Evolutionary conservation across 192 early-diverging fungal species (phyloP).

Genomic region (Anaeromyces robustus): DNA sequence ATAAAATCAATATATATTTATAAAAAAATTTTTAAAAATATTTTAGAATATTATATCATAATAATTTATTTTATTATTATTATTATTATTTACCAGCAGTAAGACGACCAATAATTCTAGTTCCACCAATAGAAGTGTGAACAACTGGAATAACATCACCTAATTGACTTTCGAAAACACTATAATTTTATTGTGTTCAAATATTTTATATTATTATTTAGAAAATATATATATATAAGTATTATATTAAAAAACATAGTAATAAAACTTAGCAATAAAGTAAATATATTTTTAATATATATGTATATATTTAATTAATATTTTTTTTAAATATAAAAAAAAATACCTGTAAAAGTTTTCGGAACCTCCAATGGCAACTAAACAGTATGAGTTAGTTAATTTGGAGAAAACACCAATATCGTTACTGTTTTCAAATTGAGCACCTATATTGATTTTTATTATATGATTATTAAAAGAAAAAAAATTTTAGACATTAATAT

Average conservation of each 20-base stretch:
- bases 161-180: constrained; percentile 90
- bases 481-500: neutral
- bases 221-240: too few species aligned
- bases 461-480: neutral
- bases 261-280: too few species aligned
- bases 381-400: constrained; percentile 94
- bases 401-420: constrained; percentile 97
- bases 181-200: constrained; percentile 3
- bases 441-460: constrained; percentile 23
- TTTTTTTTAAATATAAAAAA: neutral
- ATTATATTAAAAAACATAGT: neutral
- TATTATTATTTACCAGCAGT: too few species aligned
- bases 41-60: too few species aligned
- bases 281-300: neutral
- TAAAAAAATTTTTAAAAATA: too few species aligned
- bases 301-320: too few species aligned
- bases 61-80: too few species aligned
- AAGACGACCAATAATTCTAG: constrained; percentile 88
- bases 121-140: constrained; percentile 92
- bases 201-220: too few species aligned
- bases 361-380: constrained; percentile 92
- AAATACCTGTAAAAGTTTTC: constrained; percentile 96
- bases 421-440: constrained; percentile 98
- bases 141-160: constrained; percentile 90
- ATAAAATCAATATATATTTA: too few species aligned